Percentiles rank a stretch among this genome's conserved stretches.
phyloP scores from a whole-genome alignment of 441 rosid genomes.

The Iberis amara region DNA sequence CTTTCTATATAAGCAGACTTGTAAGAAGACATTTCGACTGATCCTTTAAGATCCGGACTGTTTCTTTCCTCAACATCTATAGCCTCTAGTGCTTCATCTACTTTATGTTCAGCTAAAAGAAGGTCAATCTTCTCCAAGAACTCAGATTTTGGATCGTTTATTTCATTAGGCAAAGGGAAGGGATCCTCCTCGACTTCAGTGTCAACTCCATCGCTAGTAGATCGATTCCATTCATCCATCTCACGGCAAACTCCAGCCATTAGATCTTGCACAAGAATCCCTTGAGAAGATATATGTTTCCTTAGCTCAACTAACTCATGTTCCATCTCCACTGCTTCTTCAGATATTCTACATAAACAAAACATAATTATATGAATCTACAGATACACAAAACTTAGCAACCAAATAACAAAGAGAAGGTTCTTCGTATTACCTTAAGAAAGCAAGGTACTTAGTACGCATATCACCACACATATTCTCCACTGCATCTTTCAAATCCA shows the following conservation, averaged over 20 bases:
- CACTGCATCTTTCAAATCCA: constrained; percentile 94
- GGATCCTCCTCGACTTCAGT: constrained; percentile 27
- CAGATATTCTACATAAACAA: constrained; percentile 56
- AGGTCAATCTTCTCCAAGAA: constrained; percentile 66
- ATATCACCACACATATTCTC: constrained; percentile 79
- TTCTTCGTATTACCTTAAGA: constrained; percentile 54
- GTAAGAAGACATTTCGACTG: constrained; percentile 46
- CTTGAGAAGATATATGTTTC: constrained; percentile 81
- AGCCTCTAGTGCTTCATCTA: constrained; percentile 71
- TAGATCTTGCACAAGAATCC: constrained; percentile 77
- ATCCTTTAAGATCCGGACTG: constrained; percentile 48
- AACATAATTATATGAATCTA: constrained; percentile 4
- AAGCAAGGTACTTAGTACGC: constrained; percentile 75
- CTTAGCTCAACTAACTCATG: constrained; percentile 76
- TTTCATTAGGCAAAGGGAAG: constrained; percentile 27
- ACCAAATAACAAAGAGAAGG: neutral
- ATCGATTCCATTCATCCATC: constrained; percentile 63
- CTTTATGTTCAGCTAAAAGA: constrained; percentile 78
- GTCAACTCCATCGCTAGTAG: constrained; percentile 34
- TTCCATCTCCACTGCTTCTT: constrained; percentile 89
- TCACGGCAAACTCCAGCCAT: constrained; percentile 72
- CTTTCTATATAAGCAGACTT: constrained; percentile 53
- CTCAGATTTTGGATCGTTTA: constrained; percentile 32
- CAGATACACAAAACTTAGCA: constrained; percentile 4
- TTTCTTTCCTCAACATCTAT: constrained; percentile 68